These are phyloP conservation scores for Suillus placidus DNA, from an alignment of 768 basidiomycete genomes.

Conservation along the genomic window DNA sequence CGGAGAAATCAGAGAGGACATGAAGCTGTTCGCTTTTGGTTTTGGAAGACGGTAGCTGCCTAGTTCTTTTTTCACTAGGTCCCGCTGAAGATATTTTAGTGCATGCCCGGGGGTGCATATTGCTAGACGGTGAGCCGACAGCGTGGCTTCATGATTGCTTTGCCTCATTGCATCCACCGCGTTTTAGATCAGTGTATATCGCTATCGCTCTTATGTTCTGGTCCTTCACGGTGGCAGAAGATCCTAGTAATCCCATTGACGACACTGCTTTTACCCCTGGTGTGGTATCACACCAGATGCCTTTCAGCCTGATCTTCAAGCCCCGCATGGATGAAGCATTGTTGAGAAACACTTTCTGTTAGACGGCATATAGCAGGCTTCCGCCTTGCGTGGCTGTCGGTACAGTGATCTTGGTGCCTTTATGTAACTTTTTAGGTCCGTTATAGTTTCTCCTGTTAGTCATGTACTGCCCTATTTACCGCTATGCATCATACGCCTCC, in stretches of 20 bases:
- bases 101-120: slow-evolving; percentile 64
- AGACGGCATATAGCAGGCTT: neutral
- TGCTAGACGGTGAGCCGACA: slow-evolving; percentile 21
- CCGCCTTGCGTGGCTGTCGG: neutral
- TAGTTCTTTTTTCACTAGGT: neutral
- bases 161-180: neutral
- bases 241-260: slow-evolving; percentile 57
- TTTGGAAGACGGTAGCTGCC: slow-evolving; percentile 47
- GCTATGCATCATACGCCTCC: neutral
- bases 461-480: neutral
- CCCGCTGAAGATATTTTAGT: slow-evolving; percentile 25
- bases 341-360: slow-evolving; percentile 7
- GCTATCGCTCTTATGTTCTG: slow-evolving; percentile 65
- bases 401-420: neutral
- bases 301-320: slow-evolving; percentile 59
- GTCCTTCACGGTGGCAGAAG: slow-evolving; percentile 57
- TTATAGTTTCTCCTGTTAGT: neutral
- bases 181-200: slow-evolving; percentile 59
- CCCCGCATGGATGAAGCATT: slow-evolving; percentile 38
- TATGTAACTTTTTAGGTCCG: neutral
- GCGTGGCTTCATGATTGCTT: neutral
- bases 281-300: slow-evolving; percentile 63
- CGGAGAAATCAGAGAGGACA: slow-evolving; percentile 45
- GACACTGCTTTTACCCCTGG: slow-evolving; percentile 62
- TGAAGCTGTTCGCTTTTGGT: slow-evolving; percentile 51